Evolutionary conservation across 441 rosid genomes (phyloP).

Genomic region (Euphorbia schlechtendalii): DNA sequence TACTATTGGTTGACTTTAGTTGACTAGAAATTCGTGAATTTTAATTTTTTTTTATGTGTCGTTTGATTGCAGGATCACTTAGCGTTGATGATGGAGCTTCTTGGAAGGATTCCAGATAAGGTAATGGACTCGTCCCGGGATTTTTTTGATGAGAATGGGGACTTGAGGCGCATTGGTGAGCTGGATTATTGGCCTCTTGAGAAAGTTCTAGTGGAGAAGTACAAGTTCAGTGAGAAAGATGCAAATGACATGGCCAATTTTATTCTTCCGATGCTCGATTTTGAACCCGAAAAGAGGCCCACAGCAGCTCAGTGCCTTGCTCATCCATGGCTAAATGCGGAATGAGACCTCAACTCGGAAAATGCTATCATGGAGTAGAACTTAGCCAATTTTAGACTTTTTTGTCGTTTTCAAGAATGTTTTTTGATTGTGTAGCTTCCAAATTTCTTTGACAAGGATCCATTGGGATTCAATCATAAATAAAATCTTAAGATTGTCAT

Average conservation of each 20-base stretch:
- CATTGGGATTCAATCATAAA: no score
- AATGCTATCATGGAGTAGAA: no score
- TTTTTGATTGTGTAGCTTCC: no score
- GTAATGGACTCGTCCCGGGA: constrained; percentile 35
- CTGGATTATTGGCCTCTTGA: constrained; percentile 56
- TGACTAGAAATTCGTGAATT: background rate
- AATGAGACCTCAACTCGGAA: no score
- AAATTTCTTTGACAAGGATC: no score
- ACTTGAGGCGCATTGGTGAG: constrained; percentile 56
- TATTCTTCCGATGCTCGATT: constrained; percentile 54
- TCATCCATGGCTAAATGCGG: constrained; percentile 47
- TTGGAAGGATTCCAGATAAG: constrained; percentile 63
- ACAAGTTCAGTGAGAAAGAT: constrained; percentile 55
- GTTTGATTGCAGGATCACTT: constrained; percentile 52
- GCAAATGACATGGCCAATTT: constrained; percentile 51
- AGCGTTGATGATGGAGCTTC: constrained; percentile 78
- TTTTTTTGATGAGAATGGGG: constrained; percentile 56
- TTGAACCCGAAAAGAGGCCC: constrained; percentile 60
- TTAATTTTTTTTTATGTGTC: background rate
- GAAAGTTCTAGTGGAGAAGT: constrained; percentile 60
- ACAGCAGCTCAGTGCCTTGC: constrained; percentile 57
- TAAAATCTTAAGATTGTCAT: no score
- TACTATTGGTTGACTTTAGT: constrained; percentile 15
- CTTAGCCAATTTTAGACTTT: no score
- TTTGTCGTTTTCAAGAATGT: no score